Percentiles rank a stretch among this genome's conserved stretches.
Conservation (phyloP, 257 asterid genomes). For the Datura wrightii region DNA sequence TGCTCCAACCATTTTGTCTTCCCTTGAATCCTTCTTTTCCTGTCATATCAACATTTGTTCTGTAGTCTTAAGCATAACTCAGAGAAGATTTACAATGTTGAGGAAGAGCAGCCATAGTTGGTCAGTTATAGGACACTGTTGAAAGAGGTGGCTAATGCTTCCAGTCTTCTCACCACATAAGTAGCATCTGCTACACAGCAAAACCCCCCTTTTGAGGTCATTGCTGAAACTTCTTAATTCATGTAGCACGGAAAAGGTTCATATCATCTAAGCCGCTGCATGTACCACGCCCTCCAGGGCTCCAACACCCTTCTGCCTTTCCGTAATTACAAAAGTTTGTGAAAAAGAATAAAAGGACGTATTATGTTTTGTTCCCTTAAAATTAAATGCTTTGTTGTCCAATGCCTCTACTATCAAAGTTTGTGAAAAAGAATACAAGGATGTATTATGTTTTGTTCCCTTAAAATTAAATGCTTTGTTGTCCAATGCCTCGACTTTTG, state of each 20-base stretch:
- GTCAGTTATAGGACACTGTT: not conserved
- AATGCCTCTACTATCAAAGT: too few relatives aligned
- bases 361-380: not conserved
- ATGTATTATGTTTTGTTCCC: too few relatives aligned
- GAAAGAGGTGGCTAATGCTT: constrained; percentile 15
- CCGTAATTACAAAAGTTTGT: not conserved
- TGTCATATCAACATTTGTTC: not conserved
- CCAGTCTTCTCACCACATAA: constrained; percentile 1
- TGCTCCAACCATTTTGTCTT: not conserved
- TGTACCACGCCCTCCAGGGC: not conserved
- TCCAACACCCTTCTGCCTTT: not conserved
- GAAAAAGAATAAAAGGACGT: not conserved
- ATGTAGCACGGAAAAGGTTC: not conserved
- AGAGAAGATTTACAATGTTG: constrained; percentile 6
- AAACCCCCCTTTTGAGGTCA: not conserved
- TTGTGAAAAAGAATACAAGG: too few relatives aligned
- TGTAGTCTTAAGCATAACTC: not conserved
- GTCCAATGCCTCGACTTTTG: constrained; percentile 11
- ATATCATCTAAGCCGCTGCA: not conserved
- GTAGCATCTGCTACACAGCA: not conserved
- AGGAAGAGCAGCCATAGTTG: constrained; percentile 11
- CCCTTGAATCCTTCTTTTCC: not conserved
- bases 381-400: not conserved
- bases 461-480: not conserved
- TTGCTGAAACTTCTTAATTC: constrained; percentile 13